Percentiles rank a stretch among this genome's conserved stretches.
Conservation (phyloP, 2,329 filamentous ascomycete genomes). For the Endoconidiophora polonica region DNA sequence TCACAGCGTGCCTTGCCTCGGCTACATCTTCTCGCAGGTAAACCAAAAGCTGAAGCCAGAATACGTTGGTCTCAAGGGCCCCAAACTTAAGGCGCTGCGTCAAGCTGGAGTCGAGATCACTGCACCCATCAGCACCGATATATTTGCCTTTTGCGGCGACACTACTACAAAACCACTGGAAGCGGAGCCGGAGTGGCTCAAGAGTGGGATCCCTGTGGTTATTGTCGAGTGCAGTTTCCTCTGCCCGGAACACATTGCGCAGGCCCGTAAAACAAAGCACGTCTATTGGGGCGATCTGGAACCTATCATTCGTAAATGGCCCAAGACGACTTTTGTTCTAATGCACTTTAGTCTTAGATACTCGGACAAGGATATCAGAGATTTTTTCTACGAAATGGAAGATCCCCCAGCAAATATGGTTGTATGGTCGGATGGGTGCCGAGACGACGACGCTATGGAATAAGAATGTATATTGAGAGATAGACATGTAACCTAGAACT, state of each 20-base stretch:
- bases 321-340: constrained; percentile 27
- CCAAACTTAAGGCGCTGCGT: constrained; percentile 24
- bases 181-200: constrained; percentile 24
- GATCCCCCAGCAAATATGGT: constrained; percentile 28
- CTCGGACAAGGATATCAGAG: constrained; percentile 23
- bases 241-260: constrained; percentile 25
- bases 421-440: constrained; percentile 27
- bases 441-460: constrained; percentile 7
- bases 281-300: constrained; percentile 31
- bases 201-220: constrained; percentile 25
- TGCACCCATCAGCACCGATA: constrained; percentile 21
- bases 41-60: constrained; percentile 25
- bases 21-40: constrained; percentile 28
- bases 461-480: neutral
- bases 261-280: constrained; percentile 30
- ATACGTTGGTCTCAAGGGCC: constrained; percentile 21
- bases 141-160: constrained; percentile 33
- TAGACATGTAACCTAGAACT: too few species aligned
- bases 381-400: constrained; percentile 26
- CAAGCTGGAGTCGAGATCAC: constrained; percentile 25
- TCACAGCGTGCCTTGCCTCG: constrained; percentile 30
- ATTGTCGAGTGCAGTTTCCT: constrained; percentile 35
- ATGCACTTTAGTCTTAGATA: constrained; percentile 33
- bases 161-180: constrained; percentile 26
- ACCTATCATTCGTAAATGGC: constrained; percentile 26